Evolutionary conservation across 805 yeast genomes (phyloP).

Genomic region (Zygoascus ofunaensis): DNA sequence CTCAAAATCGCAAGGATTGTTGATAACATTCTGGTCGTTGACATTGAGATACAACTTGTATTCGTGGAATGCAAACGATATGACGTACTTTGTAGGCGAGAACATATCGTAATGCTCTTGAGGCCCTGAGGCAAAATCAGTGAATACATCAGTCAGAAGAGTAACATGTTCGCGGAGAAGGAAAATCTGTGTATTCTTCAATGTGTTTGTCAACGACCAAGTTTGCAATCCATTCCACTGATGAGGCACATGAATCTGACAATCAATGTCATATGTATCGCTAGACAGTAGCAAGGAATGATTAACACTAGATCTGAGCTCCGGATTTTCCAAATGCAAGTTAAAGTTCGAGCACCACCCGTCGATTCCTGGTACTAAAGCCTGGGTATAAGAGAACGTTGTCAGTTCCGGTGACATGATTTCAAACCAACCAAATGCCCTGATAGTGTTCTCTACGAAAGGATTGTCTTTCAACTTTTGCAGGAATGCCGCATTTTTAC

Average conservation of each 20-base stretch:
- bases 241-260: constrained; percentile 61
- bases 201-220: constrained; percentile 54
- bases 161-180: constrained; percentile 75
- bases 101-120: constrained; percentile 61
- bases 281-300: constrained; percentile 72
- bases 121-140: constrained; percentile 69
- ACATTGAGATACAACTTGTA: constrained; percentile 65
- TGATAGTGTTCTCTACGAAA: constrained; percentile 20
- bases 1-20: constrained; percentile 75
- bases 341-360: constrained; percentile 49
- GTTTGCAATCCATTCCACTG: constrained; percentile 71
- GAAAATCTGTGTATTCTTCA: constrained; percentile 50
- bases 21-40: constrained; percentile 80
- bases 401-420: constrained; percentile 50
- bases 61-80: constrained; percentile 49
- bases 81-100: constrained; percentile 55
- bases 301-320: constrained; percentile 73
- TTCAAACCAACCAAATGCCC: constrained; percentile 93
- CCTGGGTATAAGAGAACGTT: constrained; percentile 36
- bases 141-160: constrained; percentile 57
- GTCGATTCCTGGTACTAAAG: constrained; percentile 43
- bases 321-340: constrained; percentile 44
- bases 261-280: constrained; percentile 43
- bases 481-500: constrained; percentile 53
- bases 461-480: constrained; percentile 24